Evolutionary conservation across 2,329 filamentous ascomycete species (phyloP), one percentile per base, ranked within the genome.

Genomic region (Elsinoe fawcettii): DNA sequence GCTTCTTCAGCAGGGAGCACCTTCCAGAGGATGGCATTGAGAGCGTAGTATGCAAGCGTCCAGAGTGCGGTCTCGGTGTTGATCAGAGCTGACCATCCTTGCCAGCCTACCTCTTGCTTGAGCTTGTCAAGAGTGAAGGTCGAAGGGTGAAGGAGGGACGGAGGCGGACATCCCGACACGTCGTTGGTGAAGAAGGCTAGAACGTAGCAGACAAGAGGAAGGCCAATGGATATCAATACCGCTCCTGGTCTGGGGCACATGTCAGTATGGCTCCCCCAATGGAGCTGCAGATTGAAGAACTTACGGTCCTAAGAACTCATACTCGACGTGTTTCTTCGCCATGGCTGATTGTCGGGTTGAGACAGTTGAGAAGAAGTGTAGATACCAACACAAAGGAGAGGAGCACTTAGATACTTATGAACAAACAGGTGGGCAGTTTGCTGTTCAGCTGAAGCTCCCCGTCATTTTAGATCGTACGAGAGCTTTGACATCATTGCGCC

Each of bases 101-200:
- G 87, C 89, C 91, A 96, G 64, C 87, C 90, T 43, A 89, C 82
- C 67, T 96, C 90, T 57, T 76, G 69, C 75, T 92, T 93, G 64
- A 96, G 75, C 65, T 82, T 80, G 18, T 85, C 81, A 49, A 90
- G 75, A 1, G 65, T 63, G 43, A 69, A 62, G n/a, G 63, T 65
- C 5, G 66, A 66, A 30, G 88, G 90, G 63, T 80, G 78, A 36
- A 95, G 79, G 7, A 92, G 78, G 3, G 88, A 90, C 2, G 91
- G 90, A 2, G 88, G 85, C 47, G 92, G 93, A 69, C 93, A 97
- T 59, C 93, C 92, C 7, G 89, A 86, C 62, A 95, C 77, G 70
- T 97, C 91, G 74, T 96, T 97, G 80, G 92, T 96, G 66, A 86
- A 77, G 68, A 96, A 95, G 47, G 85, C 80, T 68, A 92, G 86